phyloP scores from a whole-genome alignment of 2,329 filamentous ascomycete genomes.

The Cryphonectria radicalis region DNA sequence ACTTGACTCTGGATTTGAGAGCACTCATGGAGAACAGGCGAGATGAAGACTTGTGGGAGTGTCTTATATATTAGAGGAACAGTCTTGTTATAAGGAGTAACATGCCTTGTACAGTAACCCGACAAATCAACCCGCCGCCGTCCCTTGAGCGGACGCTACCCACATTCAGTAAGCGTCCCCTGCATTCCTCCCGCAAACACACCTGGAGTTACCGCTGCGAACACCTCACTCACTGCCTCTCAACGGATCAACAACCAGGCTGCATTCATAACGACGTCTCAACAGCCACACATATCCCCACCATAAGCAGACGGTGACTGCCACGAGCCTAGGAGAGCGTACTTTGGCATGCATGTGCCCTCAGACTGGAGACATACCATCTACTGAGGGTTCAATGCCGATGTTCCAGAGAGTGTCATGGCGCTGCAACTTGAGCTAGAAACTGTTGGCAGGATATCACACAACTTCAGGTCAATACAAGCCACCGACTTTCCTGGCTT shows the following conservation, averaged over 20 bases:
- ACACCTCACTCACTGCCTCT: neutral
- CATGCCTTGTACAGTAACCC: slow-evolving; percentile 9
- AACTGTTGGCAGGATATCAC: neutral
- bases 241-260: neutral
- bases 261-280: neutral
- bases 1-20: neutral
- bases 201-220: neutral
- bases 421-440: neutral
- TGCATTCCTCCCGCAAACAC: neutral
- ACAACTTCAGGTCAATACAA: neutral
- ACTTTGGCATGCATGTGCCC: neutral
- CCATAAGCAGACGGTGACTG: neutral
- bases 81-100: neutral
- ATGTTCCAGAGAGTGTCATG: neutral
- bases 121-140: slow-evolving; percentile 17
- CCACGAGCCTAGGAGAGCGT: neutral
- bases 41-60: neutral
- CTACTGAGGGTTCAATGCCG: neutral
- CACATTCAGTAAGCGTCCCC: slow-evolving; percentile 15
- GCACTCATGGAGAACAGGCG: neutral
- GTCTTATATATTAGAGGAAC: neutral
- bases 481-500: neutral
- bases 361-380: neutral
- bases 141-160: neutral
- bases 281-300: neutral